These are phyloP conservation scores for Fusarium verrucosum DNA, from an alignment of 2,329 filamentous ascomycete species.

Conservation along the genomic window DNA sequence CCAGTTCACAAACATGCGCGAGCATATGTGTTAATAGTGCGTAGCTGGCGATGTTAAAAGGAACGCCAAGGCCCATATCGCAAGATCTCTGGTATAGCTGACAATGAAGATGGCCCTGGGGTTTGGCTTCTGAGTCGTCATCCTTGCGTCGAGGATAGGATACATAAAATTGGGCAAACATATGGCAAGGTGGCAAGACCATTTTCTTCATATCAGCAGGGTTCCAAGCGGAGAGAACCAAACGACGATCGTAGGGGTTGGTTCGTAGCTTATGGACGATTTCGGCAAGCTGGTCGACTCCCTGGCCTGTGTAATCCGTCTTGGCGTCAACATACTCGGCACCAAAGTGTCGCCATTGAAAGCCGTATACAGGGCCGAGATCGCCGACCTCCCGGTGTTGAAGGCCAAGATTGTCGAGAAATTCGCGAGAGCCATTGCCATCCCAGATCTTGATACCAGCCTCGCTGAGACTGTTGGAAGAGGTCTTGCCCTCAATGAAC, in stretches of 20 bases:
- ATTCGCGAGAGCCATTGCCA: conserved; percentile 91
- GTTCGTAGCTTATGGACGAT: conserved; percentile 86
- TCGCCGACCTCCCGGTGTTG: conserved; percentile 85
- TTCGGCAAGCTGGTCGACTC: conserved; percentile 91
- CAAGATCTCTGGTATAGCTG: conserved; percentile 93
- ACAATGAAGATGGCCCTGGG: conserved; percentile 80
- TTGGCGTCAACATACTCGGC: conserved; percentile 83
- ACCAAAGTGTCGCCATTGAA: conserved; percentile 98
- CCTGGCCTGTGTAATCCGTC: conserved; percentile 85
- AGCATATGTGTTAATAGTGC: conserved; percentile 95
- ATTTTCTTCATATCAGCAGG: conserved; percentile 84
- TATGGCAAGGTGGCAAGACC: conserved; percentile 94
- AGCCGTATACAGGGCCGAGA: conserved; percentile 94
- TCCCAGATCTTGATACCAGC: conserved; percentile 98
- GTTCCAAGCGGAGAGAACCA: conserved; percentile 95
- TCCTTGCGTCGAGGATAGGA: conserved; percentile 66
- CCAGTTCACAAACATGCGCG: conserved; percentile 83
- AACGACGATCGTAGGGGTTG: conserved; percentile 87
- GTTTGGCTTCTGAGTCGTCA: conserved; percentile 49
- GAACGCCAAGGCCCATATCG: conserved; percentile 96
- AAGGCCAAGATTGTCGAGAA: conserved; percentile 86
- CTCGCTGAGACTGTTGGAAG: conserved; percentile 77
- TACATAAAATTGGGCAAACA: conserved; percentile 98
- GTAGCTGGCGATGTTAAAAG: conserved; percentile 97
- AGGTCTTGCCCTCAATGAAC: conserved; percentile 90